Evolutionary conservation across 1,284 basidiomycete genomes (phyloP), one percentile per base, ranked within the genome.

Genomic region (Mrakiaceae sp.): DNA sequence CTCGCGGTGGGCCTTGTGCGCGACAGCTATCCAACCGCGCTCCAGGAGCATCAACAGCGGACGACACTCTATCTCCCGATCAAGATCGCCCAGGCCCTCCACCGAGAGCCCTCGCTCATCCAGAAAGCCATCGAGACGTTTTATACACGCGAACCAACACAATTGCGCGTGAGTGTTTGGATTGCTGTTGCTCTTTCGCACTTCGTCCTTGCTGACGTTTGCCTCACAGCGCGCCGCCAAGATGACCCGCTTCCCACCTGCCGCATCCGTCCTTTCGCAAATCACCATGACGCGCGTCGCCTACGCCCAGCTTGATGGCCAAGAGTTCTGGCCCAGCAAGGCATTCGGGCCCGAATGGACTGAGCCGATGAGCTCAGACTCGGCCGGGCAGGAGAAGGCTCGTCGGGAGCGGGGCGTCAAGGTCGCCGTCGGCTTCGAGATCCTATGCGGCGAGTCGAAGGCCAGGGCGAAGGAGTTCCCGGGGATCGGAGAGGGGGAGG

Each of bases 351-450:
- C 73, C 44, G 73, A 78, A 69, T 74, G 78, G 76, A 62, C 27
- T 40, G 62, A 57, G 8, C 16, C 46, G 48, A 53, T 63, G 46
- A 47, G 57, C 8, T 27, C 16, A 16, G 76, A 86, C 69, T 58
- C 42, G 27, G 27, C 27, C 27, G 27, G 27, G 27, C 27, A 59
- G 44, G 58, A 58, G 51, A 64, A 59, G 27, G 27, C 27, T 27
- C 27, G 27, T 27, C 47, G 83, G 68, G 88, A 91, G 74, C 74
- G 89, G 54, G 93, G 93, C 9, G 88, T 95, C 84, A 96, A 95
- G 79, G 84, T 95, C 62, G 85, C 90, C 4, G 90, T 89, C 68
- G 93, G 93, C 0, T 96, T 96, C 69, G 93, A 97, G 77, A 96
- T 96, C 82, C 81, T 94, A 62, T 96, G 88, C 74, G 83, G 91